Evolutionary conservation across 352 stramenopile species (phyloP).

Genomic region (Pythium apleroticum): DNA sequence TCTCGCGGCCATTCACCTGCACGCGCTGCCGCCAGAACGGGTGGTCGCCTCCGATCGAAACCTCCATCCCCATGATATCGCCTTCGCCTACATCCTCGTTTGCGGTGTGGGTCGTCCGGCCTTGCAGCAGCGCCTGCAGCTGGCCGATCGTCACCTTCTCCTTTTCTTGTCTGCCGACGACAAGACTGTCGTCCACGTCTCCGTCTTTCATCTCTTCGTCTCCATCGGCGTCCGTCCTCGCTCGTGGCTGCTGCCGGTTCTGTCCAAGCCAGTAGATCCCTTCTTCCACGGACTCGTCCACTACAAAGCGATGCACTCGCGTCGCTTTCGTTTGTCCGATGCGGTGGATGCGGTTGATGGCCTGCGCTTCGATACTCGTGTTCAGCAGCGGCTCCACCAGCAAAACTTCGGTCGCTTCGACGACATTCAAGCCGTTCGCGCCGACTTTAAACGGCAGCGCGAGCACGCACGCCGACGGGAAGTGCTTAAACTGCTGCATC

Average conservation of each 20-base stretch:
- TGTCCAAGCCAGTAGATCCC: slow-evolving; percentile 71
- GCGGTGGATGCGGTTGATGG: slow-evolving; percentile 89
- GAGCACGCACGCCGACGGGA: slow-evolving; percentile 55
- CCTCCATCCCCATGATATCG: neutral
- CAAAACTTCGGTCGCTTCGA: slow-evolving; percentile 91
- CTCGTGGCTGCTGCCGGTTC: slow-evolving; percentile 9
- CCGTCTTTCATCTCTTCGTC: slow-evolving; percentile 23
- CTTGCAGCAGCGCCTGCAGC: slow-evolving; percentile 43
- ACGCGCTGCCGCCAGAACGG: slow-evolving; percentile 52
- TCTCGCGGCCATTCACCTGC: slow-evolving; percentile 36
- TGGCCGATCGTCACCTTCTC: slow-evolving; percentile 58
- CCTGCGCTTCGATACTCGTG: slow-evolving; percentile 79
- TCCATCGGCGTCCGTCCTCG: neutral
- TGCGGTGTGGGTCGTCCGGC: slow-evolving; percentile 9
- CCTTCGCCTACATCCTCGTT: neutral
- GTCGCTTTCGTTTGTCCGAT: slow-evolving; percentile 87
- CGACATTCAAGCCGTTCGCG: slow-evolving; percentile 91
- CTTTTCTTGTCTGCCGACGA: slow-evolving; percentile 47
- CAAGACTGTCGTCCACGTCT: slow-evolving; percentile 30
- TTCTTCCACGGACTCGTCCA: slow-evolving; percentile 88
- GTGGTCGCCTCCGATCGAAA: neutral
- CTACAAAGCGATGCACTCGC: slow-evolving; percentile 88
- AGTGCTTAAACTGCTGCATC: slow-evolving; percentile 56
- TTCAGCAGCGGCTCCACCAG: slow-evolving; percentile 92
- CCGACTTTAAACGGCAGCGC: slow-evolving; percentile 85